Evolutionary conservation across 2,329 filamentous ascomycete genomes (phyloP).

Genomic region (Colletotrichum sublineola): DNA sequence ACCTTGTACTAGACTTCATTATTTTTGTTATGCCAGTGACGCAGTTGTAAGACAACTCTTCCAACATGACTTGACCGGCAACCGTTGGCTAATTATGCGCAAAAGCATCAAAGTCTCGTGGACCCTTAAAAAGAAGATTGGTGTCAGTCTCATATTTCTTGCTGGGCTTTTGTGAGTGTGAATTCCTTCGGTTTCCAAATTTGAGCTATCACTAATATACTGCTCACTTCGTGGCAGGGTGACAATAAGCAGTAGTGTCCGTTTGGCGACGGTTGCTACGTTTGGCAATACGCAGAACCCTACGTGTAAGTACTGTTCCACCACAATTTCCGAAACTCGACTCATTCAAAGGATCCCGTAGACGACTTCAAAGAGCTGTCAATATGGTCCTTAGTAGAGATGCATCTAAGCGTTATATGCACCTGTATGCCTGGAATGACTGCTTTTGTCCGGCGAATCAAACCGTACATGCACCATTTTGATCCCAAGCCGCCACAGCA

Average conservation of each 20-base stretch:
- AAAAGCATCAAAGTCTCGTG: slow-evolving; percentile 26
- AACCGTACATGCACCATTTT: not conserved
- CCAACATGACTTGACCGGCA: not conserved
- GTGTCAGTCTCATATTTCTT: slow-evolving; percentile 30
- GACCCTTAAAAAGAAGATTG: slow-evolving; percentile 23
- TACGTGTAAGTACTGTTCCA: slow-evolving; percentile 6
- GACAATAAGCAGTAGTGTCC: slow-evolving; percentile 23
- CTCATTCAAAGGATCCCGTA: not conserved
- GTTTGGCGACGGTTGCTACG: slow-evolving; percentile 15
- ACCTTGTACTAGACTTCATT: slow-evolving; percentile 21
- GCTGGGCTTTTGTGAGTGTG: slow-evolving; percentile 19
- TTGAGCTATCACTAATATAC: not conserved
- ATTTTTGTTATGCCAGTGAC: slow-evolving; percentile 31
- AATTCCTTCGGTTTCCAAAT: rapidly evolving
- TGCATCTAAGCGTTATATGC: slow-evolving; percentile 36
- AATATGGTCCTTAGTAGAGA: slow-evolving; percentile 33
- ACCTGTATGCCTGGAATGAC: slow-evolving; percentile 37
- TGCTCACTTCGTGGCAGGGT: not conserved
- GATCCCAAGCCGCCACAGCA: not conserved
- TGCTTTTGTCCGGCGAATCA: slow-evolving; percentile 27
- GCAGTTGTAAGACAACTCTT: slow-evolving; percentile 23
- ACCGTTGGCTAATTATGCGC: not conserved
- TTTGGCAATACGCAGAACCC: slow-evolving; percentile 25
- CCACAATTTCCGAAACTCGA: too few species aligned
- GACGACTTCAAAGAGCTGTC: slow-evolving; percentile 25